These are phyloP conservation scores for Pseudogymnoascus sp. DNA, from an alignment of 2,329 filamentous ascomycete species.

Conservation along the genomic window DNA sequence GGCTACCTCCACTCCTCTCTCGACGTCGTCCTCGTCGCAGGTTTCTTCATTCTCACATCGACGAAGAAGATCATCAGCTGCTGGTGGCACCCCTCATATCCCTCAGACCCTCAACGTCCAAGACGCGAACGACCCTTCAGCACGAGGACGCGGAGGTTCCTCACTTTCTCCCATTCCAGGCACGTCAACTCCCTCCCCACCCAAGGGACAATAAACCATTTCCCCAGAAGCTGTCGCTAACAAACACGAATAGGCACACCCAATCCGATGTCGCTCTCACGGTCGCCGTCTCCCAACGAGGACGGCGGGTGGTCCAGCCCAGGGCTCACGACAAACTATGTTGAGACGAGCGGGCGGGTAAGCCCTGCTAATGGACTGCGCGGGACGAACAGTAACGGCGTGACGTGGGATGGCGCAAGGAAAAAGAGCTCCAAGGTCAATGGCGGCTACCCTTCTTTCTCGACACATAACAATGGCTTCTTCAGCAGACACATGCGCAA, in stretches of 20 bases:
- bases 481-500: constrained; percentile 76
- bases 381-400: constrained; percentile 43
- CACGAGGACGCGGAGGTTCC: constrained; percentile 16
- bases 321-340: constrained; percentile 58
- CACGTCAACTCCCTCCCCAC: constrained; percentile 4
- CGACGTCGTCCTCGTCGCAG: constrained; percentile 43
- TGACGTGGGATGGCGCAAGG: constrained; percentile 77
- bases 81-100: constrained; percentile 10
- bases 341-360: constrained; percentile 51
- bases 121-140: constrained; percentile 15
- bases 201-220: not conserved
- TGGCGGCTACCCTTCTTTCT: constrained; percentile 69
- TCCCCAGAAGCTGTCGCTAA: not conserved
- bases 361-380: constrained; percentile 48
- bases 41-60: constrained; percentile 28
- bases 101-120: constrained; percentile 23
- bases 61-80: constrained; percentile 32
- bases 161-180: constrained; percentile 27
- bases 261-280: constrained; percentile 69
- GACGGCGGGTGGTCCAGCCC: constrained; percentile 86
- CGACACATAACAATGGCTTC: constrained; percentile 75
- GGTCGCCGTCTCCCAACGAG: constrained; percentile 76
- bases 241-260: constrained; percentile 40
- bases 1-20: constrained; percentile 40
- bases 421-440: constrained; percentile 64